phyloP scores from a whole-genome alignment of 2,329 filamentous ascomycete genomes.

The Scolecobasidium constrictum region DNA sequence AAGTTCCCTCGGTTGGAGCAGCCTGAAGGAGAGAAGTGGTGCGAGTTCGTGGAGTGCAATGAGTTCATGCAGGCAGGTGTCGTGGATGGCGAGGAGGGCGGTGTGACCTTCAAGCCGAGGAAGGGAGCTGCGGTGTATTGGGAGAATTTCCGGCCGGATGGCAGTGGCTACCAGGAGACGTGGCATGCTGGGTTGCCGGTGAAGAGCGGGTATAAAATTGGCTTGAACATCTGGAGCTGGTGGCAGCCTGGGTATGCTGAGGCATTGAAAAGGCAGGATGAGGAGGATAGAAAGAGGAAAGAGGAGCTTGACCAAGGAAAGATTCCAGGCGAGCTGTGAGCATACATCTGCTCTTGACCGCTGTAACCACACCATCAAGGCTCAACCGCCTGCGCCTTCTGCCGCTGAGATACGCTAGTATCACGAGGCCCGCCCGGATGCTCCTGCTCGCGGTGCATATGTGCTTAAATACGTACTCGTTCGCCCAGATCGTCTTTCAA shows the following conservation, averaged over 20 bases:
- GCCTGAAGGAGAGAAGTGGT: constrained; percentile 39
- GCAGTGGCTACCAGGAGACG: constrained; percentile 45
- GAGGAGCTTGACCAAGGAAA: too few relatives aligned
- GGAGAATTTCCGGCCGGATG: constrained; percentile 48
- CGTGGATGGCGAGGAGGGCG: constrained; percentile 17
- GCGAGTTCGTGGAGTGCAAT: constrained; percentile 47
- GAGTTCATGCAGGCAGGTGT: constrained; percentile 11
- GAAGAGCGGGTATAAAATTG: constrained; percentile 44
- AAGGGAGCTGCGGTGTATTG: constrained; percentile 51
- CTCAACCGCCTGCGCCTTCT: too few relatives aligned
- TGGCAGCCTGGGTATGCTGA: constrained; percentile 28
- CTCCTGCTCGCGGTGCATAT: too few relatives aligned
- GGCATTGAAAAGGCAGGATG: neutral
- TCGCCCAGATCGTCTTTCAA: too few relatives aligned
- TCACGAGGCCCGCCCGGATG: too few relatives aligned
- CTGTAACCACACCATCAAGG: too few relatives aligned
- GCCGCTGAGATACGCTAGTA: too few relatives aligned
- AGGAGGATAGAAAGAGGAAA: neutral
- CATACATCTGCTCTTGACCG: too few relatives aligned
- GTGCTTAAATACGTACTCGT: too few relatives aligned
- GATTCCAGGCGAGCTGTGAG: too few relatives aligned
- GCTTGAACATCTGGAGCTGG: constrained; percentile 57
- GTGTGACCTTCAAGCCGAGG: constrained; percentile 47
- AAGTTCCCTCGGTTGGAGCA: constrained; percentile 44
- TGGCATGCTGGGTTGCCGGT: constrained; percentile 53